phyloP scores from a whole-genome alignment of 2,329 filamentous ascomycete genomes.

The Alternaria triticina region DNA sequence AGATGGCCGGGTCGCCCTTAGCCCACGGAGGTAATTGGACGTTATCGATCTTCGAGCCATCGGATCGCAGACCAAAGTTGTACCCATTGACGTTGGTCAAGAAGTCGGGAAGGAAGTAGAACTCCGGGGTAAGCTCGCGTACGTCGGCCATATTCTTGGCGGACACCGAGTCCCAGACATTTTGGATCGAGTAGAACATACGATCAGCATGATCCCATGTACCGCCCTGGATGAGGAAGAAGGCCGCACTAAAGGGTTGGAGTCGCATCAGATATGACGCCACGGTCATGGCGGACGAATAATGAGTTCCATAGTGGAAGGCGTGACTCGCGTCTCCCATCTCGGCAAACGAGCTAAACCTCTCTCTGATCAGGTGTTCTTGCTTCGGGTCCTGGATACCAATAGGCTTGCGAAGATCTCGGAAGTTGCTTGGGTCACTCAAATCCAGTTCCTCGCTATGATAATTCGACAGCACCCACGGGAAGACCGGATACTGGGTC shows the following conservation, averaged over 20 bases:
- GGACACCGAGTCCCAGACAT: conserved; percentile 90
- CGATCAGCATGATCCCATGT: conserved; percentile 95
- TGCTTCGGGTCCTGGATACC: conserved; percentile 82
- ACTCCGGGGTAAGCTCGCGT: conserved; percentile 92
- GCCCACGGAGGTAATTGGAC: conserved; percentile 95
- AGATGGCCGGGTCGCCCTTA: conserved; percentile 93
- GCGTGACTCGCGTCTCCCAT: conserved; percentile 81
- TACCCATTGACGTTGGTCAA: conserved; percentile 92
- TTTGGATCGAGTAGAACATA: conserved; percentile 90
- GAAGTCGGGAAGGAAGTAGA: conserved; percentile 96
- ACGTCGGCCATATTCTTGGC: conserved; percentile 92
- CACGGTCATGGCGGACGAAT: conserved; percentile 98
- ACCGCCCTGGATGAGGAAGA: conserved; percentile 91
- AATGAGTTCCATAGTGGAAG: conserved; percentile 98
- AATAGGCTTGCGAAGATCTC: conserved; percentile 95
- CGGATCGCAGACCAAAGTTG: conserved; percentile 89
- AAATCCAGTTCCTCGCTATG: conserved; percentile 91
- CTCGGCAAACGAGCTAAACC: conserved; percentile 86
- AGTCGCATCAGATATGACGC: conserved; percentile 94
- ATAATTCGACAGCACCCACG: conserved; percentile 96
- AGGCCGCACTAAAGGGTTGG: conserved; percentile 95
- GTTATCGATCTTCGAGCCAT: conserved; percentile 78
- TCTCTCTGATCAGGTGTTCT: conserved; percentile 79
- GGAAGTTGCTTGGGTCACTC: conserved; percentile 80
- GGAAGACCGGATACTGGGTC: conserved; percentile 97